Base-by-base conservation (phyloP, 306 rosid genomes). In the Sechiopsis laciniata region DNA sequence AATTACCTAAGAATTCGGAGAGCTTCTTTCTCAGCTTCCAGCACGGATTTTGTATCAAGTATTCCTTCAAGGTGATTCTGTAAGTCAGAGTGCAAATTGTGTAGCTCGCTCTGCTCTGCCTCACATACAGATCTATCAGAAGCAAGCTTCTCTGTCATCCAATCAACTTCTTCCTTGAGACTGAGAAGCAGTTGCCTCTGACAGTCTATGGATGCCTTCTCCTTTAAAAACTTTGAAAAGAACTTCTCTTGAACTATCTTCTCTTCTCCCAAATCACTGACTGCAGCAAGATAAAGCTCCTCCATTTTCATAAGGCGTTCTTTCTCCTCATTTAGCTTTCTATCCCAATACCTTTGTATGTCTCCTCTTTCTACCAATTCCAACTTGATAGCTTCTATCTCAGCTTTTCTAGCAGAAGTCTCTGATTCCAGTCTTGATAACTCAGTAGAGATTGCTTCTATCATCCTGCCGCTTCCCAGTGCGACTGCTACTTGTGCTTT, bases 1-100 rank as follows among this genome's bases (percentile, higher is more conserved):
- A 65, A 67, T 50, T 81, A 94, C 98, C 97, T 85, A 45, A 89
- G 87, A 78, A 94, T 94, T 66, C 89, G 90, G 78, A 90, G 79
- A 68, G 97, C 97, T 88, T 94, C 98, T 73, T 78, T 94, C 85
- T 94, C 98, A 35, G 98, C 92, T 83, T 94, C 88, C 14, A 90
- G 88, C 24, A 85, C 84, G 66, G 97, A 89, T 81, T 89, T 94
- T 75, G 73, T 65, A 75, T 90, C 94, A 72, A 89, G 86, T 48
- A 81, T 74, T 75, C 73, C 66, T 82, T 87, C 95, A 79, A 57
- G 86, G 82, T 83, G 88, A 65, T 71, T 80, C 87, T 86, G 84
- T 67, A 89, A 71, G 77, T 90, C 92, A 29, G 42, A 59, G 19
- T 83, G 86, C 79, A 75, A 69, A 64, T 79, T 75, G 19, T 81